Conservation (phyloP, 2,329 filamentous ascomycete genomes). For the Penicillium sclerotiorum region DNA sequence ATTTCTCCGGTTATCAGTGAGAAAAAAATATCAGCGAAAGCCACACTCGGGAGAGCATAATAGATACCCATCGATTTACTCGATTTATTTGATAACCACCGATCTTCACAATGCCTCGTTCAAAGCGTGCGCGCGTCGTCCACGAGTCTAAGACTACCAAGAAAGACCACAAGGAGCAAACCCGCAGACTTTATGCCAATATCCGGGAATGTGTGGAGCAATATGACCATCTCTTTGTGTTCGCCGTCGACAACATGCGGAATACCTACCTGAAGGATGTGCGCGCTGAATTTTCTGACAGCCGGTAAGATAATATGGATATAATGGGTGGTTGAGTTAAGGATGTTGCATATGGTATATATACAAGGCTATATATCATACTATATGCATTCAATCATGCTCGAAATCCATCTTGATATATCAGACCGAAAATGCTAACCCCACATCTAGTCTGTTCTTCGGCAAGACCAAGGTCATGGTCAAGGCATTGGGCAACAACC, state of each 20-base stretch:
- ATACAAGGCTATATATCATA: background rate
- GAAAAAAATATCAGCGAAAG: slow-evolving; percentile 36
- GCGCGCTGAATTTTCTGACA: slow-evolving; percentile 79
- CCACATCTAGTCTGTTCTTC: slow-evolving; percentile 76
- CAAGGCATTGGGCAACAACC: slow-evolving; percentile 80
- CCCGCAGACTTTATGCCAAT: slow-evolving; percentile 82
- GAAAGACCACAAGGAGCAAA: slow-evolving; percentile 87
- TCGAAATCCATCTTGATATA: background rate
- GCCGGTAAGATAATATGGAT: slow-evolving; percentile 73
- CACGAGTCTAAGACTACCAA: slow-evolving; percentile 90
- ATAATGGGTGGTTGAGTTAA: too few relatives aligned
- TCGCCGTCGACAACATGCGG: slow-evolving; percentile 94
- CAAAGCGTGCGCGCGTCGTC: slow-evolving; percentile 86
- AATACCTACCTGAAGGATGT: slow-evolving; percentile 95
- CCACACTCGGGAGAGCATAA: slow-evolving; percentile 23
- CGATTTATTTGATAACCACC: slow-evolving; percentile 24
- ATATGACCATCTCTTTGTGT: slow-evolving; percentile 91
- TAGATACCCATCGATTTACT: slow-evolving; percentile 4
- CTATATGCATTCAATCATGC: background rate
- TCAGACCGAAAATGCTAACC: slow-evolving; percentile 4
- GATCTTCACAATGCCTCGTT: slow-evolving; percentile 78
- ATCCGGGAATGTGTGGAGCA: slow-evolving; percentile 82
- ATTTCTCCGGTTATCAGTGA: slow-evolving; percentile 43
- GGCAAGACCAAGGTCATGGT: slow-evolving; percentile 99
- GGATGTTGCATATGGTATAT: too few relatives aligned